These are phyloP conservation scores for Lentinus tigrinus DNA, from an alignment of 768 basidiomycete species.

Conservation along the genomic window DNA sequence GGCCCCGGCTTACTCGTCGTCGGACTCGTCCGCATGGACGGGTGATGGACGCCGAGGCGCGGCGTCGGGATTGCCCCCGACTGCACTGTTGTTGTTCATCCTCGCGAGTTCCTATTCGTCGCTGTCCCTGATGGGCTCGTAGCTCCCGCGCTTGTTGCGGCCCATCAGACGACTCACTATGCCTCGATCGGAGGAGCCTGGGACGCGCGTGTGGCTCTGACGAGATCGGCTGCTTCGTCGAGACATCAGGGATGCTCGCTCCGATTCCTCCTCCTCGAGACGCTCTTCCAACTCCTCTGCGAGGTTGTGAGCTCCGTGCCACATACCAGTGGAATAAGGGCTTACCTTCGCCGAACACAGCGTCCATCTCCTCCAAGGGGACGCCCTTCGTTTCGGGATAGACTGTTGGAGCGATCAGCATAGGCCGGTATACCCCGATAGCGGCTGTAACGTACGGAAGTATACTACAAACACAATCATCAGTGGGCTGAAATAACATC, in stretches of 20 bases:
- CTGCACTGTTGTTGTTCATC: conserved; percentile 39
- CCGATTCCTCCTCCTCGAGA: conserved; percentile 61
- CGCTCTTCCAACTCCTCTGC: conserved; percentile 53
- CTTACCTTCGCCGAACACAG: conserved; percentile 85
- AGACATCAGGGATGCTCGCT: conserved; percentile 57
- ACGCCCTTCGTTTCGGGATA: conserved; percentile 88
- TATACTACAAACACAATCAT: conserved; percentile 51
- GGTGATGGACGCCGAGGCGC: conserved; percentile 5
- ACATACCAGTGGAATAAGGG: background rate
- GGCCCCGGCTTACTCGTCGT: conserved; percentile 4
- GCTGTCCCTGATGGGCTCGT: conserved; percentile 46
- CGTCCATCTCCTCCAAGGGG: conserved; percentile 89
- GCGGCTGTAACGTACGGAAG: conserved; percentile 53
- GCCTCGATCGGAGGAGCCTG: conserved; percentile 29
- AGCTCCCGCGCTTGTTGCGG: conserved; percentile 38
- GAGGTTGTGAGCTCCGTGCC: background rate
- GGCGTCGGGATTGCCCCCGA: conserved; percentile 30
- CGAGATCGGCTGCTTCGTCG: conserved; percentile 24
- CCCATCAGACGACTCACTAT: conserved; percentile 55
- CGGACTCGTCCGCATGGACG: conserved; percentile 1
- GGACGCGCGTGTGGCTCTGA: conserved; percentile 32
- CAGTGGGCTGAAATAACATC: background rate
- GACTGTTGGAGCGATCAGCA: conserved; percentile 43
- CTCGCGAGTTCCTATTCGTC: conserved; percentile 61
- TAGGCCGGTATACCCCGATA: background rate